Base-by-base conservation (phyloP, 257 asterid genomes). In the Euphrasia confusa region DNA sequence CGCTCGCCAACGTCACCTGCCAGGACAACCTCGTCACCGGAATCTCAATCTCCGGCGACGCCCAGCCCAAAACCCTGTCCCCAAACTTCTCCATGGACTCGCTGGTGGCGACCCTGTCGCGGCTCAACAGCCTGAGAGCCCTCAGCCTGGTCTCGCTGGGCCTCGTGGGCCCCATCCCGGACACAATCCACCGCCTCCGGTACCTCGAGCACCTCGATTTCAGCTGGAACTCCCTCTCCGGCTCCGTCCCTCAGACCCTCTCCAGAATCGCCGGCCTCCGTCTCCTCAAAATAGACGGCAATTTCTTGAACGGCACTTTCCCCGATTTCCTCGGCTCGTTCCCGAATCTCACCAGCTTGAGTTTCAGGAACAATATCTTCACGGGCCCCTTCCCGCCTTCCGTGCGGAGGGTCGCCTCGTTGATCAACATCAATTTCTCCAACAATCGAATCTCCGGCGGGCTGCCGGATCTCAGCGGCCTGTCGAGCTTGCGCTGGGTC, bases 141-240 rank as follows among this genome's bases (percentile, higher is more conserved):
- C 74, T 86, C 9, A 72, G 71, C 58, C 47, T 86, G 14, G 84
- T 86, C 17, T 83, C 91, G 3, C 64, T 86, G 21, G 95, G 95
- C 37, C 72, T 86, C 7, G 83, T 91, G 95, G 95, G 91, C 12
- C 74, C 81, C 10, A 39, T 86, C 10, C 91, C 88, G 8, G 81
- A 55, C 11, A 78, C 78, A 72, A 79, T 86, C 37, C 82, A 78
- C 65, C 65, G 95, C 71, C 60, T 86, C 40, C 76, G 72, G 13
- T 76, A 74, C 1, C 83, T 86, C 27, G 72, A 78, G 21, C 37
- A 64, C 66, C 59, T 86, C 68, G 89, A 86, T 76, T 72, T 86
- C 78, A 83, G 95, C 53, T 83, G 89, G 73, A 83, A 86, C 50
- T 83, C 59, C 33, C 61, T 86, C 10, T 76, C 45, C 60, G 91